Base-by-base conservation (phyloP, 441 rosid genomes). In the Isatis lusitanica region DNA sequence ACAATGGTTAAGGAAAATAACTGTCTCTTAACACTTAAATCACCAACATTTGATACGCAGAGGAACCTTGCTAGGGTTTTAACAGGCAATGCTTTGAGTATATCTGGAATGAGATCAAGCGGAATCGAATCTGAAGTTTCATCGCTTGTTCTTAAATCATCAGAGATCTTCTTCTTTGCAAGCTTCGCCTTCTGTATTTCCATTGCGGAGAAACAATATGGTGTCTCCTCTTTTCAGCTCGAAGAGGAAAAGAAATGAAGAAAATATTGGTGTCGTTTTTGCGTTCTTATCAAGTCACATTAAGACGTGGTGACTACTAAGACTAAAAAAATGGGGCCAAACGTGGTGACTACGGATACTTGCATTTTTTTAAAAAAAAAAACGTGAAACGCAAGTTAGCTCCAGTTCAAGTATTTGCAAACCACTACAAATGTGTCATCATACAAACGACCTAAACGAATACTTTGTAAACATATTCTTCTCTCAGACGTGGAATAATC, bases 1-100 rank as follows among this genome's bases (percentile, higher is more conserved):
- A n/a, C n/a, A n/a, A n/a, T n/a, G n/a, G n/a, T n/a, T n/a, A n/a
- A n/a, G n/a, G n/a, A n/a, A n/a, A n/a, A n/a, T n/a, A n/a, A n/a
- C n/a, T n/a, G n/a, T n/a, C n/a, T n/a, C n/a, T n/a, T n/a, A n/a
- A n/a, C n/a, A n/a, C n/a, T n/a, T n/a, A n/a, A n/a, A n/a, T n/a
- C n/a, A n/a, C n/a, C n/a, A n/a, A n/a, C n/a, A n/a, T 61, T 70
- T 0, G 68, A 70, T 8, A 70, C 43, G 52, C 68, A 61, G 1
- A 62, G 31, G 33, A 51, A 50, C 33, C 68, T 51, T 0, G 53
- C 15, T 62, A 62, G 61, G 62, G 61, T 40, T 71, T 62, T 42
- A 51, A 62, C 53, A 1, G 55, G 62, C 5, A 52, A 40, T 1
- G 4, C 18, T 71, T 51, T 71, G 69, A 71, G 21, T 71, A 39